Conservation (phyloP, 2,329 filamentous ascomycete genomes). For the Hymenoscyphus fraxineus region DNA sequence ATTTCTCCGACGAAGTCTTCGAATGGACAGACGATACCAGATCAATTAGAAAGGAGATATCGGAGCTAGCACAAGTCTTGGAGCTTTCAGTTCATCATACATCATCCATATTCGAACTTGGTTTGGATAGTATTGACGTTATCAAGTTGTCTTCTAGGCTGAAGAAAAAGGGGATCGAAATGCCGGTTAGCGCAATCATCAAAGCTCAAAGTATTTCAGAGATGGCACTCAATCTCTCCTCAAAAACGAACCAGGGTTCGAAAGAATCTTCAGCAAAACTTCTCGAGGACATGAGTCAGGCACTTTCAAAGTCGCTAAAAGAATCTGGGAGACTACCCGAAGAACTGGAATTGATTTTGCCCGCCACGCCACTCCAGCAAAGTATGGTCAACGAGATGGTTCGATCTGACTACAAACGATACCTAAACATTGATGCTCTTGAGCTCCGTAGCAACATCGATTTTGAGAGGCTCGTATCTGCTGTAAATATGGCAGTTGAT, state of each 20-base stretch:
- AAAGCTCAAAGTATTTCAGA: slow-evolving; percentile 62
- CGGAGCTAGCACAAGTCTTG: slow-evolving; percentile 54
- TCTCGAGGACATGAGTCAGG: slow-evolving; percentile 30
- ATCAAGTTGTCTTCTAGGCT: slow-evolving; percentile 78
- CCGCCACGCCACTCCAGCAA: slow-evolving; percentile 80
- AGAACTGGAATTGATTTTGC: slow-evolving; percentile 58
- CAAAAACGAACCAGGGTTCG: slow-evolving; percentile 12
- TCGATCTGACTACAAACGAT: slow-evolving; percentile 66
- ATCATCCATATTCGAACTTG: slow-evolving; percentile 73
- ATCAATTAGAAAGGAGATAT: slow-evolving; percentile 58
- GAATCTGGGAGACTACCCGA: slow-evolving; percentile 36
- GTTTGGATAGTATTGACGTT: slow-evolving; percentile 86
- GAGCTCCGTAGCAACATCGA: slow-evolving; percentile 55
- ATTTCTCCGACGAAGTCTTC: slow-evolving; percentile 38
- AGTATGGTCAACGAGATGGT: slow-evolving; percentile 82
- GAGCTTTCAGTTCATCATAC: slow-evolving; percentile 49
- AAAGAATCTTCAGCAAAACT: slow-evolving; percentile 11
- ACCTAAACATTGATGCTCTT: slow-evolving; percentile 82
- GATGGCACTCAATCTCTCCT: slow-evolving; percentile 44
- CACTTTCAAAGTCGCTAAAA: slow-evolving; percentile 40
- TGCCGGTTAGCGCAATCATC: slow-evolving; percentile 77
- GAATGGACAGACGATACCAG: slow-evolving; percentile 55
- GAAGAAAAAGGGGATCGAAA: slow-evolving; percentile 52
- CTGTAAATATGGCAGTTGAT: slow-evolving; percentile 59
- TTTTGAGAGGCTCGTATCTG: slow-evolving; percentile 49